Evolutionary conservation across 148 eudicot species (phyloP), one percentile per base, ranked within the genome.

Genomic region (Camellia japonica): DNA sequence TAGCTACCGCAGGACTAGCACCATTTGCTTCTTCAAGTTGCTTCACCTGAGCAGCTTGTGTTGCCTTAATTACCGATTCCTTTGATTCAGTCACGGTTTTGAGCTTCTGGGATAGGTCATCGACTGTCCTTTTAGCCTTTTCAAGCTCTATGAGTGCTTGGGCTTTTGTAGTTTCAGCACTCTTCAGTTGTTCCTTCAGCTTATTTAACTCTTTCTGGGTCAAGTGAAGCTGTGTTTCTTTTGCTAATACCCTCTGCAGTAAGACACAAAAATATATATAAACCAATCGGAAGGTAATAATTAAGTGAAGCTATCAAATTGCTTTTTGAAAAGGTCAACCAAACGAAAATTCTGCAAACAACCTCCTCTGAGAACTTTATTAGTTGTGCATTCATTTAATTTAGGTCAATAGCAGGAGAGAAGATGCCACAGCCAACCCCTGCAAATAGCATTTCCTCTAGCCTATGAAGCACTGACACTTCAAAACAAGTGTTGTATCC

Each of bases 91-190:
- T 84, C 38, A 91, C 70, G 5, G 64, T 58, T 54, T 87, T 87
- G 18, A 95, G 96, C 86, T 90, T 90, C 74, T 78, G 71, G 9
- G 90, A 80, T 23, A 95, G 85, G 41, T 85, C 87, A 14, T 93
- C 92, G 66, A 88, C 90, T 3, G 97, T 90, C 75, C 78, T 82
- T 68, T 87, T 90, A 42, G 94, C 94, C 58, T 82, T 82, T 62
- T 92, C 93, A 59, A 95, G 97, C 82, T 95, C 98, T 68, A 64
- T 77, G 43, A 90, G 93, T 66, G 97, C 97, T 78, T 92, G 92
- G 51, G 87, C 81, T 89, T 93, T 95, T 46, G 93, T 93, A 69
- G 82, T 74, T 86, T 95, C 98, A 47, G 97, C 94, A 88, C 90
- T 89, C 78, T 85, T 87, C 55, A 95, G 83, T 79, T 87, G 89